phyloP scores from a whole-genome alignment of 2,329 filamentous ascomycete species.

The Lachnellula suecica region DNA sequence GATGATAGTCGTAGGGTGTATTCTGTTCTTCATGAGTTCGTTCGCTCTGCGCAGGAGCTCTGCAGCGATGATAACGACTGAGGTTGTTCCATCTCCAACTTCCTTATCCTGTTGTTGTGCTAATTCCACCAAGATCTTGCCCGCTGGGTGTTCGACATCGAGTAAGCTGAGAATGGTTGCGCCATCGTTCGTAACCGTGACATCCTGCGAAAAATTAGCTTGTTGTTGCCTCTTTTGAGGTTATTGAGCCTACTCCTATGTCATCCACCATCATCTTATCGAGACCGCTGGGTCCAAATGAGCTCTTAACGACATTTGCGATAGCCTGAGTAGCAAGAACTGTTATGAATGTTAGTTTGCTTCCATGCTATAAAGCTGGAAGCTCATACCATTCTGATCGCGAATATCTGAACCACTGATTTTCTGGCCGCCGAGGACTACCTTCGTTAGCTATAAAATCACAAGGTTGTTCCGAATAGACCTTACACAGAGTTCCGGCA shows the following conservation, averaged over 20 bases:
- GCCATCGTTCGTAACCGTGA: conserved; percentile 98
- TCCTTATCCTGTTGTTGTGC: conserved; percentile 99
- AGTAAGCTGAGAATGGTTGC: conserved; percentile 93
- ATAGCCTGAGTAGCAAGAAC: conserved; percentile 95
- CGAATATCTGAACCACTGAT: conserved; percentile 95
- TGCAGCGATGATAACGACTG: conserved; percentile 93
- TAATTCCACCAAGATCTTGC: conserved; percentile 96
- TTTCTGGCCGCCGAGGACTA: conserved; percentile 92
- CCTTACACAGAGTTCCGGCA: conserved; percentile 81
- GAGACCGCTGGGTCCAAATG: conserved; percentile 92
- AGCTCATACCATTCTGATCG: conserved; percentile 81
- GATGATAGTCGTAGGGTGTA: conserved; percentile 99
- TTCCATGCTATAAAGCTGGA: conserved; percentile 5
- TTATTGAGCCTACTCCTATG: conserved; percentile 69
- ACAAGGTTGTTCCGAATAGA: not conserved
- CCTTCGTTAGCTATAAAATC: conserved; percentile 27
- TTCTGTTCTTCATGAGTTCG: conserved; percentile 99
- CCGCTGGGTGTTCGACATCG: conserved; percentile 96
- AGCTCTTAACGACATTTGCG: conserved; percentile 98
- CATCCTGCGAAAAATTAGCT: conserved; percentile 60
- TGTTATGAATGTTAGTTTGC: conserved; percentile 36
- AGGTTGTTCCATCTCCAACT: conserved; percentile 97
- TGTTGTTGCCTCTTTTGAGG: conserved; percentile 1
- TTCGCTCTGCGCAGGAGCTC: conserved; percentile 92
- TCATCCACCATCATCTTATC: conserved; percentile 99